Conservation (phyloP, 345 rosid species). For the Euclidium syriacum region DNA sequence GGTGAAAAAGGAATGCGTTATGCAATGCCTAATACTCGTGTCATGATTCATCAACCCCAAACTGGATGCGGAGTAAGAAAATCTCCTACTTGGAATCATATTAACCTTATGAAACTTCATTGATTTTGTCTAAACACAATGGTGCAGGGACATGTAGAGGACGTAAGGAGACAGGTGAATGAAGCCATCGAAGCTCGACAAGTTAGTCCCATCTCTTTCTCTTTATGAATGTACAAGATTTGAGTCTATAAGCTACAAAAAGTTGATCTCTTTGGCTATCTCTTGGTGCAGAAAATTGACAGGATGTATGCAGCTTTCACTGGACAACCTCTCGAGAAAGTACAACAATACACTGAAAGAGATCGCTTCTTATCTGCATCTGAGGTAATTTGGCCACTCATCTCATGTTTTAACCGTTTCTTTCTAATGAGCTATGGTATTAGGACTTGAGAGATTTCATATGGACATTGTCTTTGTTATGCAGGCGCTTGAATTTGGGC, state of each 20-base stretch:
- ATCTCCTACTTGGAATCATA: background rate
- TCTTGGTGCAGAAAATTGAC: constrained; percentile 76
- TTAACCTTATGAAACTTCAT: background rate
- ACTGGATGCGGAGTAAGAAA: constrained; percentile 80
- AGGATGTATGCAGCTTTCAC: constrained; percentile 80
- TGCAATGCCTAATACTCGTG: constrained; percentile 92
- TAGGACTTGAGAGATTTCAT: background rate
- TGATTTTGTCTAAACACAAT: background rate
- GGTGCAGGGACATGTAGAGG: constrained; percentile 74
- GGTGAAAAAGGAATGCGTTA: constrained; percentile 98
- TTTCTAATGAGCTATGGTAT: background rate
- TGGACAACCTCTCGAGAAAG: constrained; percentile 79
- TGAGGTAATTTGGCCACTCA: constrained; percentile 48
- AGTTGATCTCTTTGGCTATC: constrained; percentile 1
- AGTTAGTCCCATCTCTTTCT: constrained; percentile 44
- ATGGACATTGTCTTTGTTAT: background rate
- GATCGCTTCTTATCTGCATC: constrained; percentile 77
- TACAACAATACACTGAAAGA: constrained; percentile 76
- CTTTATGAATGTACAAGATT: background rate
- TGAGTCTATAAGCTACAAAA: background rate
- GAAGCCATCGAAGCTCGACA: constrained; percentile 82
- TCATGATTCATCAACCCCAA: constrained; percentile 92
- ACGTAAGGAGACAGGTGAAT: constrained; percentile 82
- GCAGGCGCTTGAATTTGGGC: constrained; percentile 90
- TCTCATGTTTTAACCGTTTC: background rate